Evolutionary conservation across 176 grass and related monocot genomes (phyloP).

Genomic region (Juncus effusus): DNA sequence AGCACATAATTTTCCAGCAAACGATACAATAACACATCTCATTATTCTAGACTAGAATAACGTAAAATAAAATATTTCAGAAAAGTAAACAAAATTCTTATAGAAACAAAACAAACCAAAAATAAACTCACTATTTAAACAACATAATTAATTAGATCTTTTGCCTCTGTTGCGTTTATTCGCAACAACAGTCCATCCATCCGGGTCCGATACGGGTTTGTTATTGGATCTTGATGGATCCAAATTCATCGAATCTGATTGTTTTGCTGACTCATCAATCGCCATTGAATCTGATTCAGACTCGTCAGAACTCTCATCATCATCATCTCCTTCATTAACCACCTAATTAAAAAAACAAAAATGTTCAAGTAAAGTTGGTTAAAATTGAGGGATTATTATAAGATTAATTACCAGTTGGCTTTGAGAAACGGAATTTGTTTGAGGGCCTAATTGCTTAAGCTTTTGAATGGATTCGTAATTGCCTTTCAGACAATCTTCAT

Average conservation of each 20-base stretch:
- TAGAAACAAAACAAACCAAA: too few relatives aligned
- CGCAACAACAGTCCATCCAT: slow-evolving; percentile 76
- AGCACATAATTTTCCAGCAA: too few relatives aligned
- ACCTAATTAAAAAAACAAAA: slow-evolving; percentile 11
- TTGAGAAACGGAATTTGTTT: slow-evolving; percentile 61
- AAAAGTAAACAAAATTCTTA: too few relatives aligned
- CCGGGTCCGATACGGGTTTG: slow-evolving; percentile 45
- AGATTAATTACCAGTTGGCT: slow-evolving; percentile 44
- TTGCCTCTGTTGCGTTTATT: slow-evolving; percentile 36
- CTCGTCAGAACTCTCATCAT: slow-evolving; percentile 26
- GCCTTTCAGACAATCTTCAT: slow-evolving; percentile 67
- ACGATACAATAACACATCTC: too few relatives aligned
- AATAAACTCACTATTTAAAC: too few relatives aligned
- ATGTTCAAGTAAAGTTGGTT: too few relatives aligned
- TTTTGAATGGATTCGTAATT: slow-evolving; percentile 64
- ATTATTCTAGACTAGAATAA: too few relatives aligned
- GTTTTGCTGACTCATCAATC: slow-evolving; percentile 24
- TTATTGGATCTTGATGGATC: slow-evolving; percentile 31
- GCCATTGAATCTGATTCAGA: slow-evolving; percentile 28
- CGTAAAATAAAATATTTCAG: too few relatives aligned
- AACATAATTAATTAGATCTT: slow-evolving; percentile 8
- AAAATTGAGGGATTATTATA: too few relatives aligned
- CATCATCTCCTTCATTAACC: slow-evolving; percentile 6
- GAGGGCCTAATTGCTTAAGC: slow-evolving; percentile 39
- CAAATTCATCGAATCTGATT: slow-evolving; percentile 32